These are phyloP conservation scores for Xerocomus spinulosus DNA, from an alignment of 768 basidiomycete genomes.

Conservation along the genomic window DNA sequence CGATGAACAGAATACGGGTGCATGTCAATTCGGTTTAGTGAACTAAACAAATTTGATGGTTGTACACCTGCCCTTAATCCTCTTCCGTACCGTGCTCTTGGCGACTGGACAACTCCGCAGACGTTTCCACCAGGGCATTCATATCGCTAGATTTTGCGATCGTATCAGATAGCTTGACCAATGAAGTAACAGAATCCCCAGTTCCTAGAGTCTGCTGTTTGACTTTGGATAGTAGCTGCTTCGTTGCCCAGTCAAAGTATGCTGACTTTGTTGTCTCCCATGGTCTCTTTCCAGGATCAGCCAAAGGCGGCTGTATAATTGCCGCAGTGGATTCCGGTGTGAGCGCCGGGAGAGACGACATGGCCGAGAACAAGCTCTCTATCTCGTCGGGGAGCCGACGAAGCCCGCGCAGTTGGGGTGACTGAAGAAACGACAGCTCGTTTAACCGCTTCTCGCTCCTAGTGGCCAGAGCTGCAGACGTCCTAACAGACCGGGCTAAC, in stretches of 20 bases:
- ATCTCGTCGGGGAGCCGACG: slow-evolving; percentile 38
- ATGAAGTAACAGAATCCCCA: slow-evolving; percentile 19
- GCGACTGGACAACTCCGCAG: not conserved
- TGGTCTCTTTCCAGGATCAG: slow-evolving; percentile 61
- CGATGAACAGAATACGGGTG: slow-evolving; percentile 1
- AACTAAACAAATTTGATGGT: not conserved
- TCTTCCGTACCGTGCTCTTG: not conserved
- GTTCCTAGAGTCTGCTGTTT: slow-evolving; percentile 17
- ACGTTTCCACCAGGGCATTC: slow-evolving; percentile 12
- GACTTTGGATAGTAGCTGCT: slow-evolving; percentile 42
- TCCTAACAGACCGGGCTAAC: slow-evolving; percentile 48
- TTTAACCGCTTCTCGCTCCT: slow-evolving; percentile 43
- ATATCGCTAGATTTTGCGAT: slow-evolving; percentile 21
- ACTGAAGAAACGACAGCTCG: slow-evolving; percentile 42
- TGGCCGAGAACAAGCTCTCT: slow-evolving; percentile 41
- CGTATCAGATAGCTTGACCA: slow-evolving; percentile 16
- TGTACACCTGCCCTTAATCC: not conserved
- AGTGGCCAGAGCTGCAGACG: slow-evolving; percentile 41
- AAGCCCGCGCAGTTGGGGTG: slow-evolving; percentile 38
- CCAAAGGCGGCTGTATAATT: slow-evolving; percentile 27
- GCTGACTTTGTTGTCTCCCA: slow-evolving; percentile 77
- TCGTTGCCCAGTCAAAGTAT: slow-evolving; percentile 74
- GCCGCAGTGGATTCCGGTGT: slow-evolving; percentile 37
- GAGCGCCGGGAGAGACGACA: slow-evolving; percentile 47
- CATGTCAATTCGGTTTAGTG: not conserved